Percentiles rank a stretch among this genome's conserved stretches.
Evolutionary conservation across 1,139 yeast species (phyloP).

Genomic region (Taphrina wiesneri): DNA sequence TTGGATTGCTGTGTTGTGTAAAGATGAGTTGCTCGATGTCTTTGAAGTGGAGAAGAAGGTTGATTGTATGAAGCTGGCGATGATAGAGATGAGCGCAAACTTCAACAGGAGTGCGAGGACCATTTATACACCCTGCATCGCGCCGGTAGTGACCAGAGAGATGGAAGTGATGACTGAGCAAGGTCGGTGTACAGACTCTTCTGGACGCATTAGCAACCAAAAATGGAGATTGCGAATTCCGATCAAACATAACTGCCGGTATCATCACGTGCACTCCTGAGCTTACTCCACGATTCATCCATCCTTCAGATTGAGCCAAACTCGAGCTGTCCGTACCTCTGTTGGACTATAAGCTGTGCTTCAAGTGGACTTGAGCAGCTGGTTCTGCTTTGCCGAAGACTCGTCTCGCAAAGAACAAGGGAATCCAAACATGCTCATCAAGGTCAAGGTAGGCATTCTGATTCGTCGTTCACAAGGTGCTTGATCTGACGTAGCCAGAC

Average conservation of each 20-base stretch:
- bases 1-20: neutral
- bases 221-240: neutral
- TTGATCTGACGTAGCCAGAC: neutral
- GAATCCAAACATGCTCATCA: constrained; percentile 56
- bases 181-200: neutral
- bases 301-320: too few species aligned
- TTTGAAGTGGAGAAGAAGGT: neutral
- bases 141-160: neutral
- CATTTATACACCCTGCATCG: neutral
- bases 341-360: too few species aligned
- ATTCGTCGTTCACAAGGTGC: constrained; percentile 51
- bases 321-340: too few species aligned
- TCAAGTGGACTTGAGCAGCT: neutral
- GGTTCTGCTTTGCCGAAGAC: neutral
- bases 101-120: neutral
- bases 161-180: neutral
- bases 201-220: constrained; percentile 3
- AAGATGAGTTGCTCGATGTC: neutral
- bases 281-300: neutral
- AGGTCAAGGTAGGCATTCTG: constrained; percentile 74
- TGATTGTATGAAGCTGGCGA: neutral
- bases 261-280: neutral
- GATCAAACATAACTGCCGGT: neutral
- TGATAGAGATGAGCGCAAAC: neutral
- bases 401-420: neutral